Evolutionary conservation across 139 green algal species (phyloP), one percentile per base, ranked within the genome.

Genomic region (Closterium sp.): DNA sequence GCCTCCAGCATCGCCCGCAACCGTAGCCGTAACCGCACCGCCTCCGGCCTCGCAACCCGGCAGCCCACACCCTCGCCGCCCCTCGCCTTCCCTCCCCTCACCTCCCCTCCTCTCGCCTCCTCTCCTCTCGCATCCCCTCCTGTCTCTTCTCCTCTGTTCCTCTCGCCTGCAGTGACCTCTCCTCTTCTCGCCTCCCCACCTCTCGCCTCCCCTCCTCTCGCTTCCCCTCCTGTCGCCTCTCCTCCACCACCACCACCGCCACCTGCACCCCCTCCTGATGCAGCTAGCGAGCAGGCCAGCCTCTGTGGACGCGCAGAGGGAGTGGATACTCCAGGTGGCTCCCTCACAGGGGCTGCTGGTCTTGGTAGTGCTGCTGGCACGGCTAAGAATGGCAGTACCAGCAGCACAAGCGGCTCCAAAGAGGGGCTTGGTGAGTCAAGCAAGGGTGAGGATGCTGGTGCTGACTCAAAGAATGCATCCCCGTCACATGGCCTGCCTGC

Each of bases 1-100:
- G 95, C 96, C 0, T 92, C 95, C 16, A 33, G 94, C 8, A 91
- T 97, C 66, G 93, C 98, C 87, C 93, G 90, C 1, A 43, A 69
- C 28, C 92, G 90, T n/a, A 90, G 88, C n/a, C 38, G 84, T 16
- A 6, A 34, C 33, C 89, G 89, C 6, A 92, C 33, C n/a, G 88
- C 16, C 16, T 31, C 21, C n/a, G 16, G n/a, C 16, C 30, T 25
- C 64, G 31, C 4, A 36, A 38, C 25, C 30, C 33, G 9, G 31
- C 64, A 91, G 25, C 55, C 19, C n/a, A 86, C 28, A 86, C 43
- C 55, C 19, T 31, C 30, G 6, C 23, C 88, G 23, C 33, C 28
- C 3, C 21, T 55, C 19, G 55, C 55, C 55, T 32, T 55, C 25
- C 16, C 43, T 81, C 23, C 87, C n/a, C 16, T 33, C 12, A 9